These are phyloP conservation scores for Colletotrichum karsti DNA, from an alignment of 2,329 filamentous ascomycete species.

Conservation along the genomic window DNA sequence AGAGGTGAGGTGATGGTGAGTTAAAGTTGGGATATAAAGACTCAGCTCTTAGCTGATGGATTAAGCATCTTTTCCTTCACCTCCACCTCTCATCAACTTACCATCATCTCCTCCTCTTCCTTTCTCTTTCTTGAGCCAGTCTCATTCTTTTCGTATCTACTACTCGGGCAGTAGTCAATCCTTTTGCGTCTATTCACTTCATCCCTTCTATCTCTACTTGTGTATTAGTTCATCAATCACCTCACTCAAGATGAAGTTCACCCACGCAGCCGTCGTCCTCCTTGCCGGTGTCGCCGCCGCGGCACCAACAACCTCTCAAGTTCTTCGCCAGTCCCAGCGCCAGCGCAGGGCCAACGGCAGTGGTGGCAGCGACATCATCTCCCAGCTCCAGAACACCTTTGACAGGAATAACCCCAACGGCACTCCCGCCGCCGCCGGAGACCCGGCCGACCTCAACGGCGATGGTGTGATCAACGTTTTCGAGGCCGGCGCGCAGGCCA, in stretches of 20 bases:
- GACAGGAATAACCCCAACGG: constrained; percentile 8
- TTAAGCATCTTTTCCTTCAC: not conserved
- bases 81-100: not conserved
- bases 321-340: not conserved
- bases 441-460: not conserved
- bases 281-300: constrained; percentile 16
- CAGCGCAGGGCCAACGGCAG: constrained; percentile 11
- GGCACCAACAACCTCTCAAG: constrained; percentile 1
- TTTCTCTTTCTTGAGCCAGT: constrained; percentile 10
- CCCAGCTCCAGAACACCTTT: constrained; percentile 13
- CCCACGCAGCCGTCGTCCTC: constrained; percentile 8
- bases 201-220: not conserved
- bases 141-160: constrained; percentile 11
- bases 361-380: not conserved
- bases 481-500: constrained; percentile 11
- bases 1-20: not conserved
- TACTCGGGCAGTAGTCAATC: constrained; percentile 26
- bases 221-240: not conserved
- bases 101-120: not conserved
- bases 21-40: constrained; percentile 7
- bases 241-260: constrained; percentile 11
- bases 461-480: constrained; percentile 27
- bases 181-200: not conserved
- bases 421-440: not conserved
- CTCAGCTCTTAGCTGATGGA: not conserved